These are phyloP conservation scores for Leccinum disarticulatum DNA, from an alignment of 768 basidiomycete species.

Conservation along the genomic window DNA sequence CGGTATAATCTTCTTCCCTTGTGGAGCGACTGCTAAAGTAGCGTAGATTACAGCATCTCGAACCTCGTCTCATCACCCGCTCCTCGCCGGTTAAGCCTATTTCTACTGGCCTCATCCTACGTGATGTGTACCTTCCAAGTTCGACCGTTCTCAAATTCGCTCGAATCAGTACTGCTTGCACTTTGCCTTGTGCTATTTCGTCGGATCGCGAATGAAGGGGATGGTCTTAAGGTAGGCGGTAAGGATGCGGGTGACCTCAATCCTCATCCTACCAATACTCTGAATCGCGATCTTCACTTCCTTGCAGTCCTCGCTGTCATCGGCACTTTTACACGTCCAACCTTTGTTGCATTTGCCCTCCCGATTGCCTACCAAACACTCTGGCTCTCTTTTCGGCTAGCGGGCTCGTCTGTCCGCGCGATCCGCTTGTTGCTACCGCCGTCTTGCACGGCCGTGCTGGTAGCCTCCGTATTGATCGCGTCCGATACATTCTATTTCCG, in stretches of 20 bases:
- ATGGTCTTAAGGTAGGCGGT: neutral
- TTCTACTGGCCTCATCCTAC: slow-evolving; percentile 38
- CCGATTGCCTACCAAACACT: slow-evolving; percentile 33
- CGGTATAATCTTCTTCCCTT: slow-evolving; percentile 23
- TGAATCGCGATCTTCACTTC: slow-evolving; percentile 22
- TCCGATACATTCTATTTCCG: slow-evolving; percentile 37
- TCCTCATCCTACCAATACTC: neutral
- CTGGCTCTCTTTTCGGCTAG: slow-evolving; percentile 8
- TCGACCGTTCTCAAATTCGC: slow-evolving; percentile 41
- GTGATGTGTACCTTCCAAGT: slow-evolving; percentile 38
- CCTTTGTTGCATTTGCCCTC: slow-evolving; percentile 35
- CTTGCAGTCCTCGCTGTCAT: slow-evolving; percentile 28
- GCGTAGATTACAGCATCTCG: slow-evolving; percentile 25
- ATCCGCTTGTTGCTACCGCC: slow-evolving; percentile 19
- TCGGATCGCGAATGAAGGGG: slow-evolving; percentile 12
- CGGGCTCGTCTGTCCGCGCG: slow-evolving; percentile 11
- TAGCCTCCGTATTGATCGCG: slow-evolving; percentile 20
- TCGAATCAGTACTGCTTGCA: slow-evolving; percentile 34
- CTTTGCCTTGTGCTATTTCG: slow-evolving; percentile 29
- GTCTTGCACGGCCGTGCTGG: slow-evolving; percentile 19
- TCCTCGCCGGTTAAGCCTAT: slow-evolving; percentile 19
- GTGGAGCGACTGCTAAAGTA: slow-evolving; percentile 3
- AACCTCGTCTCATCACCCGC: slow-evolving; percentile 22
- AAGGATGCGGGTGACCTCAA: neutral
- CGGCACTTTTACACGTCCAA: slow-evolving; percentile 37